Evolutionary conservation across 2,329 filamentous ascomycete genomes (phyloP), one percentile per base, ranked within the genome.

Genomic region (Claviceps humidiphila): DNA sequence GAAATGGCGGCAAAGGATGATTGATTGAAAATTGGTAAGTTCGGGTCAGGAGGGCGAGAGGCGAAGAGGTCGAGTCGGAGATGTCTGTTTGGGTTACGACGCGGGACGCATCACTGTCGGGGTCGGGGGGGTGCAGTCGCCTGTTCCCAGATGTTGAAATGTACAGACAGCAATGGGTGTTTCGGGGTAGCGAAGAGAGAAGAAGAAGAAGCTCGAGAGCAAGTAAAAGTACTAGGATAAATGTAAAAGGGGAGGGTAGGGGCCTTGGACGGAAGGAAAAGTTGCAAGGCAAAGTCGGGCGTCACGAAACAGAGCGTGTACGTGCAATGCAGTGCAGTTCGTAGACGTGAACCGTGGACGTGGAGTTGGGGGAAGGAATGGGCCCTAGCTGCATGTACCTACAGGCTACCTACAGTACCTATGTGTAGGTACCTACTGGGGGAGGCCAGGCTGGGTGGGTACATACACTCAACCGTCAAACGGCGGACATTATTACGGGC

Each of bases 291-390:
- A 38, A 34, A 34, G 38, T 37, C 37, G 26, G 53, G 51, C 44
- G 53, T 51, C 53, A 55, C 60, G 52, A 54, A 51, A 24, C 26
- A 22, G 51, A 56, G 53, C 48, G 52, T 53, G 51, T 37, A 43
- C 48, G 51, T 53, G 51, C 20, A 41, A 49, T 49, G 52, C 47
- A 41, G 52, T 49, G 52, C 47, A 56, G 43, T 54, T 53, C 42
- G 42, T 57, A 49, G 55, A 53, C 47, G 43, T 51, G 47, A 37
- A 48, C 42, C 44, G 44, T 58, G 51, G 55, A 53, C 47, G 44
- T 51, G 47, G 44, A 47, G 52, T 51, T 47, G 48, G 52, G 49
- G 30, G 17, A 16, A 51, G 49, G 54, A 50, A 55, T 49, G 54
- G 49, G 53, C 40, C 47, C 24, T 16, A 9, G 26, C 44, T 46